phyloP scores from a whole-genome alignment of 441 rosid species.

The Populus tomentosa region DNA sequence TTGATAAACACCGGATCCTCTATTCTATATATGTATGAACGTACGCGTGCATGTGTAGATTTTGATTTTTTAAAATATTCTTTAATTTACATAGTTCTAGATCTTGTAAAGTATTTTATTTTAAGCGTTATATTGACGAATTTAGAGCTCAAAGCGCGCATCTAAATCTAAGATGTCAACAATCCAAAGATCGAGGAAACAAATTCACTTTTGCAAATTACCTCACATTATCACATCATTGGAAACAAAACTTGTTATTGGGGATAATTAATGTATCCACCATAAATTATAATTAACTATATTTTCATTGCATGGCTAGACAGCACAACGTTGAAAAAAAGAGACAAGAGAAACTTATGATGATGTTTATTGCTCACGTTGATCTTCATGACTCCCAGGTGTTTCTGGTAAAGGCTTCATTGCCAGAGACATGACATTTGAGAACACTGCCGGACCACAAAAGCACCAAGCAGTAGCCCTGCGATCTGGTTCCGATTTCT shows the following conservation, averaged over 20 bases:
- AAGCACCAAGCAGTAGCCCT: conserved; percentile 83
- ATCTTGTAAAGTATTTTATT: too few species aligned
- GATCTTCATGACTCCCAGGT: conserved; percentile 36
- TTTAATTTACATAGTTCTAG: neutral
- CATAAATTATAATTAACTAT: neutral
- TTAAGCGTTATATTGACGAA: neutral
- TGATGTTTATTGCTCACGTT: neutral
- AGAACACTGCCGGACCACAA: conserved; percentile 81
- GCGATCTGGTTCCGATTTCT: conserved; percentile 67
- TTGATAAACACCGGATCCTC: too few species aligned
- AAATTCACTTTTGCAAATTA: conserved; percentile 1
- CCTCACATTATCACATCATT: neutral
- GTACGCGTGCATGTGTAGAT: neutral
- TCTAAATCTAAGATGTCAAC: neutral
- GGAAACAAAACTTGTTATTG: neutral
- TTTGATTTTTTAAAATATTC: too few species aligned
- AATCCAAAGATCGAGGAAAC: neutral
- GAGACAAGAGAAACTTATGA: too few species aligned
- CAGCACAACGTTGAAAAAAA: neutral
- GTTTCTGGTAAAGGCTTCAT: conserved; percentile 74
- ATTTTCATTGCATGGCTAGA: neutral
- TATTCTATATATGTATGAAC: too few species aligned
- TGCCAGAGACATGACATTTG: conserved; percentile 75
- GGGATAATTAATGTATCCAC: neutral
- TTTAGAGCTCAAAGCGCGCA: neutral